Evolutionary conservation across 2,329 filamentous ascomycete genomes (phyloP).

Genomic region (Didymella pomorum): DNA sequence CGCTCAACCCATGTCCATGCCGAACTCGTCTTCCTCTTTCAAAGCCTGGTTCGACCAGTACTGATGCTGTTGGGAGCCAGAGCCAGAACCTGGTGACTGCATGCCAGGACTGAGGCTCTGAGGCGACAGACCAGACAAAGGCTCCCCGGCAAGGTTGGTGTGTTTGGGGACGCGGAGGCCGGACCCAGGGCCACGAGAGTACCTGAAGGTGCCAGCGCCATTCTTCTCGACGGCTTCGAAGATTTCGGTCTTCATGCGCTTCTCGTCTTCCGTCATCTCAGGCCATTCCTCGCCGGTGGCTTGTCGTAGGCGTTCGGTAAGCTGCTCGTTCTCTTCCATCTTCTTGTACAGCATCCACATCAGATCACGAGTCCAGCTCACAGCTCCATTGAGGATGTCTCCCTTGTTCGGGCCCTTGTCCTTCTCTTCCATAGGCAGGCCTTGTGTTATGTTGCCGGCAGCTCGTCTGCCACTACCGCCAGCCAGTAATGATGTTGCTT

Average conservation of each 20-base stretch:
- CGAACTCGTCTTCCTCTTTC: constrained; percentile 92
- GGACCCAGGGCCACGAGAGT: constrained; percentile 82
- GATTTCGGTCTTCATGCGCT: constrained; percentile 93
- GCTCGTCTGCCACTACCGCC: constrained; percentile 84
- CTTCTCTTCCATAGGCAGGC: constrained; percentile 92
- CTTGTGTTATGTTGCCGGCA: constrained; percentile 86
- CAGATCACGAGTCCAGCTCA: constrained; percentile 95
- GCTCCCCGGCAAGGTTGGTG: constrained; percentile 88
- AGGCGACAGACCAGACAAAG: constrained; percentile 66
- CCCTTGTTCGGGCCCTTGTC: constrained; percentile 99
- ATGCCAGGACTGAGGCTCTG: constrained; percentile 63
- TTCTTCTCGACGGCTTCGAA: constrained; percentile 86
- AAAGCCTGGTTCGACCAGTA: constrained; percentile 69
- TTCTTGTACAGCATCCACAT: constrained; percentile 97
- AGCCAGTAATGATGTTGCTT: constrained; percentile 85
- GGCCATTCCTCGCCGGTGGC: constrained; percentile 47
- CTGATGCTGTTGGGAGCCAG: constrained; percentile 57
- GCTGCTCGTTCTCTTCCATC: constrained; percentile 85
- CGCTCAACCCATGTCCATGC: constrained; percentile 70
- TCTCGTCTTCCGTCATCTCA: constrained; percentile 82
- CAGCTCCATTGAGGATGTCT: constrained; percentile 95
- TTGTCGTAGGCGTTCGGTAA: constrained; percentile 71
- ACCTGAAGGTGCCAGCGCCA: constrained; percentile 76
- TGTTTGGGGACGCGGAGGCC: constrained; percentile 91
- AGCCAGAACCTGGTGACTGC: constrained; percentile 73